These are phyloP conservation scores for Aspergillus bridgeri DNA, from an alignment of 495 filamentous ascomycete genomes.

Conservation along the genomic window DNA sequence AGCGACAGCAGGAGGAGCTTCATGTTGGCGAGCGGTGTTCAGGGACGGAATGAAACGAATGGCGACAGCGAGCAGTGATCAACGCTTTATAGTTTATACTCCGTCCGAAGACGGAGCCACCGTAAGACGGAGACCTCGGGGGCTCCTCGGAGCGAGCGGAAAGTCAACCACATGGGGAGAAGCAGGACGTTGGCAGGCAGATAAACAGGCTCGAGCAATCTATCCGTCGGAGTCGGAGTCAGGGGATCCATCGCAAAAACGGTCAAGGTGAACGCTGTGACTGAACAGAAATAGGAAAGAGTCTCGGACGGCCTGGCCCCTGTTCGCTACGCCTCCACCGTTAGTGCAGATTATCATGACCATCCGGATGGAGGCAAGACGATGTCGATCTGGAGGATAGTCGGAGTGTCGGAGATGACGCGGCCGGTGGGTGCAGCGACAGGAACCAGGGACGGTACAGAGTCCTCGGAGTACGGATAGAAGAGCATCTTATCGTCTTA, in stretches of 20 bases:
- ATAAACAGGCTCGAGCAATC: not conserved
- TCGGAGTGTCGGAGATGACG: not conserved
- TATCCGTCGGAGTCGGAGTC: no score
- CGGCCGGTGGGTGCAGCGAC: not conserved
- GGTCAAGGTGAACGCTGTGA: no score
- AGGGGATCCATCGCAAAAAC: no score
- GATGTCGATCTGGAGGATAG: not conserved
- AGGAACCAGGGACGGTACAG: no score
- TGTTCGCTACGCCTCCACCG: no score
- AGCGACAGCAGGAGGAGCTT: constrained; percentile 14
- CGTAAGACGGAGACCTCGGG: not conserved
- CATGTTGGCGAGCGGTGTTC: constrained; percentile 4
- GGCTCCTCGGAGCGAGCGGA: no score
- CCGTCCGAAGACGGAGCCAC: not conserved
- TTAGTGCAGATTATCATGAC: not conserved
- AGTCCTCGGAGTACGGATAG: no score
- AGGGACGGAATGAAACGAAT: not conserved
- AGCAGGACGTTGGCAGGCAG: not conserved
- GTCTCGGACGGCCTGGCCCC: no score
- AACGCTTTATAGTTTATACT: not conserved
- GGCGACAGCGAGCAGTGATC: not conserved
- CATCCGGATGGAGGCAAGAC: not conserved
- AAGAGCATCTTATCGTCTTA: no score
- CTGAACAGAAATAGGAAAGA: no score
- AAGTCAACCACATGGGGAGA: not conserved